Base-by-base conservation (phyloP, 1,284 basidiomycete species). In the Wallemia mellicola region DNA sequence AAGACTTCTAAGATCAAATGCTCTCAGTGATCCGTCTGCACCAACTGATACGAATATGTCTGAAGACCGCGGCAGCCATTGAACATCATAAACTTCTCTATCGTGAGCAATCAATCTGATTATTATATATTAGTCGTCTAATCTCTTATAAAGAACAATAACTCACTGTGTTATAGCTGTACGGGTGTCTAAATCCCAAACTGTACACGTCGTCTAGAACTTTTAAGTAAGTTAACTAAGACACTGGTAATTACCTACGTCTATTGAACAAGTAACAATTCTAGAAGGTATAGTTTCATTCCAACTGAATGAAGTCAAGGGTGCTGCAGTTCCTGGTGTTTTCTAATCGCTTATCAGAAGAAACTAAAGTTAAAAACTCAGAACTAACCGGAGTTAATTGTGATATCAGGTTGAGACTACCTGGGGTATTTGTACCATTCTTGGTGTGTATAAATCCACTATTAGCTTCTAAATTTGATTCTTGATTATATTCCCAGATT, bases 1-100 rank as follows among this genome's bases (percentile, higher is more conserved):
- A 56, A 98, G 76, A 64, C 84, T 86, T 33, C 94, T 81, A 60
- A 98, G 73, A 70, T 99, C 94, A 68, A 98, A 99, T 7, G 94
- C 91, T 58, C 94, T 84, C 32, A 98, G 74, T 61, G 83, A 88
- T 14, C 94, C 94, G 68, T 99, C 94, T 15, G 92, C 94, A 25
- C 94, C 94, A 24, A 98, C 94, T 17, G 87, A 92, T 28, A 96
- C 91, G 70, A 99, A 99, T 63, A 96, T 91, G 69, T 98, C 91
- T 2, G 86, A 85, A 14, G 86, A 92, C n/a, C 82, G 80, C 1
- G 94, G 94, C n/a, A 95, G 79, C 92, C 94, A 96, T 48, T 87
- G 89, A 58, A 92, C 87, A 67, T 92, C 87, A 71, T 89, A 91
- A 3, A 99, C 94, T 69, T 96, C 94, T 57, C 88, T 80, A 74